Base-by-base conservation (phyloP, 2,329 filamentous ascomycete genomes). In the Diaporthe citriasiana region DNA sequence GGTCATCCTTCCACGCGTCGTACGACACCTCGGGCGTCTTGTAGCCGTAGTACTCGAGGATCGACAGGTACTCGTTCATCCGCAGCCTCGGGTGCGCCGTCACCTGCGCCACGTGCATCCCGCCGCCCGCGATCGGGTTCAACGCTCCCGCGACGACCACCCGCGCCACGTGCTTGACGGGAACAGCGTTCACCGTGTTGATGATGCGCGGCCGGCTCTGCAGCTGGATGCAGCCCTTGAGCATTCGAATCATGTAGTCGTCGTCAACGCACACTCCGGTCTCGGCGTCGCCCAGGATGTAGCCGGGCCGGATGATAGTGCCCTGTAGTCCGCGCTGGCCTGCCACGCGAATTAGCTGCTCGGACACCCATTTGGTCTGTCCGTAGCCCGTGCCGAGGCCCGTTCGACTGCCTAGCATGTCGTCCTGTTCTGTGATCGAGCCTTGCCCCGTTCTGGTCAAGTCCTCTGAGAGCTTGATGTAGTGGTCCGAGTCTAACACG, bases 141-240 rank as follows among this genome's bases (percentile, higher is more conserved):
- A 97, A 87, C 0, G 91, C 89, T 7, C 92, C 87, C 0, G 95
- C 94, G 25, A 95, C 91, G 35, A 97, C 93, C 10, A 97, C 90
- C n/a, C 90, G 88, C 1, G 93, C 90, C 47, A 98, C 95, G 77
- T 97, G 94, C 76, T 91, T 91, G 35, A 98, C 95, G 0, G 96
- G 95, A 0, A 98, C 93, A 82, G 93, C 91, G 85, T 98, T 98
- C 82, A 98, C 91, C 0, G 94, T 94, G 85, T 98, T 98, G 81
- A 87, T 84, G 78, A 98, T 97, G 77, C 90, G 88, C 1, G 95
- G 96, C 0, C 94, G 89, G 3, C 88, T 87, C 3, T 85, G 85
- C 3, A 98, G 87, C 83, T 98, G 95, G 68, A 97, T 86, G 79
- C 95, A 97, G 73, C 95, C 95, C 85, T 98, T 98, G 73, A 93